Evolutionary conservation across 306 rosid genomes (phyloP).

Genomic region (Begonia loranthoides): DNA sequence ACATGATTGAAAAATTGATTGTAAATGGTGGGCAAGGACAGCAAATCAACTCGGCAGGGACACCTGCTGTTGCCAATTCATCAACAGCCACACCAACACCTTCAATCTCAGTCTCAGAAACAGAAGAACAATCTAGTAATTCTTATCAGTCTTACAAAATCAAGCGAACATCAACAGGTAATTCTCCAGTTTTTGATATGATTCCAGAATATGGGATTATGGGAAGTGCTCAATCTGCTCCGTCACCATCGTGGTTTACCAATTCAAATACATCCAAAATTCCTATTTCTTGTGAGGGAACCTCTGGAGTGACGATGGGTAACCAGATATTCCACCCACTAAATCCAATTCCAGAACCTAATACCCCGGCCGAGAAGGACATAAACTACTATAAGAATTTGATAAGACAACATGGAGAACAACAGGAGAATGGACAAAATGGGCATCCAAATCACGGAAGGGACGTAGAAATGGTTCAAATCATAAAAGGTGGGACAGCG

Average conservation of each 20-base stretch:
- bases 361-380: slow-evolving; percentile 27
- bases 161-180: slow-evolving; percentile 8
- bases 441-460: slow-evolving; percentile 23
- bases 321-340: background rate
- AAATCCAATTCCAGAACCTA: slow-evolving; percentile 6
- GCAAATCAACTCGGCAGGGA: background rate
- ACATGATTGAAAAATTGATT: slow-evolving; percentile 39
- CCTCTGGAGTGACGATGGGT: background rate
- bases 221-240: slow-evolving; percentile 7
- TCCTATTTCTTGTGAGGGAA: slow-evolving; percentile 10
- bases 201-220: slow-evolving; percentile 15
- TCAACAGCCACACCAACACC: slow-evolving; percentile 9
- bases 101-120: slow-evolving; percentile 11
- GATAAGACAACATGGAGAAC: slow-evolving; percentile 30
- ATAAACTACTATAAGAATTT: slow-evolving; percentile 52
- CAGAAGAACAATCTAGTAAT: slow-evolving; percentile 9
- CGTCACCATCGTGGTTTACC: slow-evolving; percentile 4
- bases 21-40: slow-evolving; percentile 4
- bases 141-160: slow-evolving; percentile 12
- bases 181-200: slow-evolving; percentile 14
- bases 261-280: slow-evolving; percentile 4
- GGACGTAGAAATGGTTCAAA: slow-evolving; percentile 25
- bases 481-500: slow-evolving; percentile 22
- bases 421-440: slow-evolving; percentile 25
- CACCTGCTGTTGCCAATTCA: slow-evolving; percentile 12